Base-by-base conservation (phyloP, 805 yeast species). In the Alloascoidea africana region DNA sequence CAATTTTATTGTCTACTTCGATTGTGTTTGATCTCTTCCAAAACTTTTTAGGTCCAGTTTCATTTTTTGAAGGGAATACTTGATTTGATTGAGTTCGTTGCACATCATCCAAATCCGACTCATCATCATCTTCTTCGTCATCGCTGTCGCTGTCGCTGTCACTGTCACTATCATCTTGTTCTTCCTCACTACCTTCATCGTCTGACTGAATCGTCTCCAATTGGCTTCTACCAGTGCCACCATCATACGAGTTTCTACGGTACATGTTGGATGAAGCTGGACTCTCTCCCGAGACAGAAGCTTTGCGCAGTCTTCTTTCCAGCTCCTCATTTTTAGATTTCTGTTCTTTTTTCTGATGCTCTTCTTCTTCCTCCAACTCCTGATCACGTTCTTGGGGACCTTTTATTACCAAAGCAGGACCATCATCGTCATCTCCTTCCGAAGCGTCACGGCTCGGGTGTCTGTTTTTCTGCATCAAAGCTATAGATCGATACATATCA, bases 401-500 rank as follows among this genome's bases (percentile, higher is more conserved):
- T 42, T 68, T 68, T 34, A 86, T 78, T 4, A 78, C 73, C 27
- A 85, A 56, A 1, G 89, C 86, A 3, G 89, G 91, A 0, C 89
- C 93, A 27, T 76, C 78, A 27, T 66, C 71, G 16, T 65, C 67
- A 16, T 56, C 60, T n/a, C n/a, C n/a, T n/a, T n/a, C n/a, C n/a
- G n/a, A n/a, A n/a, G n/a, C n/a, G n/a, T n/a, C n/a, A n/a, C n/a
- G n/a, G 18, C 48, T 43, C 3, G 45, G 38, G 3, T 14, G 40
- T 11, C 41, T 37, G 4, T 42, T 62, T 38, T 68, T 65, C 46
- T 79, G 79, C 59, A 87, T 60, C 77, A 86, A 75, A 33, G 85
- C 76, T 46, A 86, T 79, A 3, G 95, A 85, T 61, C 78, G 66
- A 52, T 66, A 78, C 74, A 86, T 77, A 50, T 87, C 96, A 36